Evolutionary conservation across 495 filamentous ascomycete genomes (phyloP).

Genomic region (Trichoderma reesei): DNA sequence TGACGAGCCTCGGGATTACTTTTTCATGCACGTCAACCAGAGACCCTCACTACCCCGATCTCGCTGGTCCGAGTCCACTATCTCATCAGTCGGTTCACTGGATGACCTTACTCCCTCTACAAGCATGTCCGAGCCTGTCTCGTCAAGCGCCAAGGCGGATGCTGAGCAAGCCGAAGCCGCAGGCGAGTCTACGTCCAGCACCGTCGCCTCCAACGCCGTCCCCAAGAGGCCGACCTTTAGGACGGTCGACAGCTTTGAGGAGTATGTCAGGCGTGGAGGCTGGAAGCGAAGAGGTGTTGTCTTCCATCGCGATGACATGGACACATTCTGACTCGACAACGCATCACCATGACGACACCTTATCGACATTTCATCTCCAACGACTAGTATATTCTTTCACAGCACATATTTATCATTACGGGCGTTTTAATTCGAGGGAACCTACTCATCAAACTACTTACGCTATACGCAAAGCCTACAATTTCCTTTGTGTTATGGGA

Average conservation of each 20-base stretch:
- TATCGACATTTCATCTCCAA: background rate
- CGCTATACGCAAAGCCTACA: background rate
- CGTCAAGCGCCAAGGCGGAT: background rate
- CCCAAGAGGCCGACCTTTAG: conserved; percentile 10
- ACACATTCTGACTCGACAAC: background rate
- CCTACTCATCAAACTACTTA: background rate
- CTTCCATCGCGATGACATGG: conserved; percentile 24
- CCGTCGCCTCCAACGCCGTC: conserved; percentile 16
- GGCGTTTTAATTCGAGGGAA: background rate
- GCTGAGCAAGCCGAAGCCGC: conserved; percentile 9
- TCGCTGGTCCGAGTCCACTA: conserved; percentile 13
- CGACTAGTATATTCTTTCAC: background rate
- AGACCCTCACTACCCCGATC: background rate
- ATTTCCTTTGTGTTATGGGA: background rate
- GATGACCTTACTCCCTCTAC: background rate
- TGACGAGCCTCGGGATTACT: conserved; percentile 1
- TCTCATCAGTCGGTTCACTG: background rate
- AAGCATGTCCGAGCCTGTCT: background rate
- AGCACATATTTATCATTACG: background rate
- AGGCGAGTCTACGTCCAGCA: conserved; percentile 19
- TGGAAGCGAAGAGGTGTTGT: conserved; percentile 43
- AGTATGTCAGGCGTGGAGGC: conserved; percentile 34
- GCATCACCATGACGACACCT: background rate
- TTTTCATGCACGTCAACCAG: background rate
- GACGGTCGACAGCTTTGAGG: conserved; percentile 24